phyloP scores from a whole-genome alignment of 306 rosid genomes.

The Astragalus glycyphyllos region DNA sequence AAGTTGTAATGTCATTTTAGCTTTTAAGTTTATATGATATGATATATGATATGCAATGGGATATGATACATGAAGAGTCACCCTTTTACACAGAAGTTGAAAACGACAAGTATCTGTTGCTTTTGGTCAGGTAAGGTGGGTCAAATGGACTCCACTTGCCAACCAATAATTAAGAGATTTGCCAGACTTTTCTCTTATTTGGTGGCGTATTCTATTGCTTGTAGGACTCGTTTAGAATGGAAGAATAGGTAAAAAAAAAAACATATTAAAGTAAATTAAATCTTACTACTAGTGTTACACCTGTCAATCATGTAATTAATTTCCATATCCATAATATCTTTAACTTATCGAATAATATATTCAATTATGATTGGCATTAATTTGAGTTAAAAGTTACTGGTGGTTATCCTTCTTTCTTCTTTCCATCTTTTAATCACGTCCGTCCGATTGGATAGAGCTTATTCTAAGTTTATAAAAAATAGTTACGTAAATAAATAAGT shows the following conservation, averaged over 20 bases:
- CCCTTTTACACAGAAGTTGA: constrained; percentile 44
- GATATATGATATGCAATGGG: constrained; percentile 40
- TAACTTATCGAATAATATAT: background rate
- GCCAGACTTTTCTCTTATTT: constrained; percentile 33
- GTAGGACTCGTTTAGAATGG: background rate
- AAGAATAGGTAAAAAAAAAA: background rate
- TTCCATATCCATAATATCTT: background rate
- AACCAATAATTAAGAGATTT: constrained; percentile 36
- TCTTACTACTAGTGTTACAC: background rate
- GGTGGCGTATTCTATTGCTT: constrained; percentile 5
- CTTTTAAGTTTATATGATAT: constrained; percentile 41
- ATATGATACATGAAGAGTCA: constrained; percentile 46
- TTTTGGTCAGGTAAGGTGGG: constrained; percentile 35
- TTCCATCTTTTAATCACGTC: too few relatives aligned
- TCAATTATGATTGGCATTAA: background rate
- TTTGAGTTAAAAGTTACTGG: background rate
- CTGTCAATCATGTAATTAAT: background rate
- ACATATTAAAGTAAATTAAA: too few relatives aligned
- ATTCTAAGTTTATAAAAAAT: too few relatives aligned
- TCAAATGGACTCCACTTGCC: constrained; percentile 46
- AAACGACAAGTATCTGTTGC: constrained; percentile 47
- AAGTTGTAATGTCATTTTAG: constrained; percentile 43
- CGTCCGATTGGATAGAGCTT: too few relatives aligned
- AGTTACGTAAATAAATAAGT: too few relatives aligned
- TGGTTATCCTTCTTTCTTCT: too few relatives aligned